Conservation (phyloP, 805 yeast genomes). For the Cyberlindnera americana region DNA sequence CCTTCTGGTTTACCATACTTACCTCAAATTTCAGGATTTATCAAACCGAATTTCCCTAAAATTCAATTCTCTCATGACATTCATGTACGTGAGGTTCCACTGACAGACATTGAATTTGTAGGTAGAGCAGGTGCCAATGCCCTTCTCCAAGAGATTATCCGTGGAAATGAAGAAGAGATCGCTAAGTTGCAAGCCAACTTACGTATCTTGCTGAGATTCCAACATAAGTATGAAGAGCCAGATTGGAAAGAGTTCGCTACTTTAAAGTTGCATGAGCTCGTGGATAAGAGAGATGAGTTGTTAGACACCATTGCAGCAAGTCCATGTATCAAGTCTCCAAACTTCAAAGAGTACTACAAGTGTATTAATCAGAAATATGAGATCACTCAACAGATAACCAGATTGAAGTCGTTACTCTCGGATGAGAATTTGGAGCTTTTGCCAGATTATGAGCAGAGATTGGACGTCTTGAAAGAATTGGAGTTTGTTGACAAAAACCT, state of each 20-base stretch:
- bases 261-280: slow-evolving; percentile 34
- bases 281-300: slow-evolving; percentile 36
- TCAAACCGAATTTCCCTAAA: slow-evolving; percentile 24
- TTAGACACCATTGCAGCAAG: slow-evolving; percentile 29
- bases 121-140: slow-evolving; percentile 30
- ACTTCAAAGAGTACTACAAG: slow-evolving; percentile 42
- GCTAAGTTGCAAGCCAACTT: slow-evolving; percentile 36
- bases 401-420: slow-evolving; percentile 60
- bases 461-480: slow-evolving; percentile 72
- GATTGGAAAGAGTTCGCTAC: slow-evolving; percentile 36
- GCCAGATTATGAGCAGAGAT: slow-evolving; percentile 91
- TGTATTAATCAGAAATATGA: slow-evolving; percentile 43
- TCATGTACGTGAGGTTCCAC: slow-evolving; percentile 37
- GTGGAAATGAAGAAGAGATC: slow-evolving; percentile 29
- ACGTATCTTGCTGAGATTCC: slow-evolving; percentile 33
- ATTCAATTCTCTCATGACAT: slow-evolving; percentile 31
- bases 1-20: slow-evolving; percentile 36
- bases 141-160: slow-evolving; percentile 10
- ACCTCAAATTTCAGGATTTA: slow-evolving; percentile 28
- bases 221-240: slow-evolving; percentile 41
- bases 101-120: slow-evolving; percentile 41
- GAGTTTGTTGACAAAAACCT: slow-evolving; percentile 73
- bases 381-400: slow-evolving; percentile 48
- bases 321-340: slow-evolving; percentile 34
- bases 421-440: slow-evolving; percentile 86